Base-by-base conservation (phyloP, 1,284 basidiomycete species). In the Tilletiopsis washingtonensis region DNA sequence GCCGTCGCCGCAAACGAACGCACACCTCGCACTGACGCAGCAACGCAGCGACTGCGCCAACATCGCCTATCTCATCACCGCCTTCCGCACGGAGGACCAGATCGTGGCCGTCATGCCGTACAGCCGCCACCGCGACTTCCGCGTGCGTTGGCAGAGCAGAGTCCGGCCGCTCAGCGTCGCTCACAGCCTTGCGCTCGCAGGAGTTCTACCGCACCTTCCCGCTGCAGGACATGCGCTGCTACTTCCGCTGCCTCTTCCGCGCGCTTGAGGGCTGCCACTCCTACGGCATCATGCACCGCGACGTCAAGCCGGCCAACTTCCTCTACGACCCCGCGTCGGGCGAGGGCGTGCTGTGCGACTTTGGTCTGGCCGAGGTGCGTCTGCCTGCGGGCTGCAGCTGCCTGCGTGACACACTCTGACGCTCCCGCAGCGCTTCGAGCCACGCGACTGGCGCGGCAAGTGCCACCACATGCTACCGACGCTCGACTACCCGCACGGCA, bases 261-360 rank as follows among this genome's bases (percentile, higher is more conserved):
- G 91, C 89, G 1, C 75, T 98, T 46, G 83, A 85, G 45, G 90
- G 93, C 62, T 85, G 89, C 20, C 94, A 98, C 71, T 76, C 82
- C n/a, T 79, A 88, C 43, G 82, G 81, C 5, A 86, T 98, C 67
- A 87, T 98, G 44, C 93, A 98, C 75, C 88, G 93, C 32, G 93
- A 98, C 74, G 88, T 98, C 66, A 98, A 98, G 72, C 94, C 93
- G 15, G 93, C 93, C 55, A 98, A 98, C 75, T 98, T 98, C 70
- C 80, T 98, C 27, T 98, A 88, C 74, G 88, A 98, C 74, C 84
- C 88, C 26, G 81, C 80, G 40, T 85, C 84, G 3, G 85, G 86
- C 2, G 77, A 84, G 5, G 93, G 94, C 9, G 88, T 87, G 0
- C 76, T 99, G 7, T 93, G 90, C 61, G 93, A 98, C 74, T 96